A percentile compares a stretch with the other conserved stretches of the same genome.
Conservation (phyloP, 352 stramenopile genomes). For the Blastocystis sp. region DNA sequence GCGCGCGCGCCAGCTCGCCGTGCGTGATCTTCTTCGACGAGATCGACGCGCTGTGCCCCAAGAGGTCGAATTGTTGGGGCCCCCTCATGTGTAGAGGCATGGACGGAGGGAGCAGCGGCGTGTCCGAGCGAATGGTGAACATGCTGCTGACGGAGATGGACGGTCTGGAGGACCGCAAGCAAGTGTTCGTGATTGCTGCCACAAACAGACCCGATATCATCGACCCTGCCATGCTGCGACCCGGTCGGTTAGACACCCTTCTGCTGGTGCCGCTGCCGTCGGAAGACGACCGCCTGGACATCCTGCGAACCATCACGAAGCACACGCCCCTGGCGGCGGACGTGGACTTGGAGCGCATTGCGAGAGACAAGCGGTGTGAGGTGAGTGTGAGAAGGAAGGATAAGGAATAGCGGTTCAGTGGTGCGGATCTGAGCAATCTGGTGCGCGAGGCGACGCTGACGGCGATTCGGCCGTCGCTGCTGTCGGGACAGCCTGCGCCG, state of each 20-base stretch:
- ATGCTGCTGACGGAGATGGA: constrained; percentile 98
- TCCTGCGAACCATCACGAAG: constrained; percentile 84
- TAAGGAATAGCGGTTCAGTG: constrained; percentile 83
- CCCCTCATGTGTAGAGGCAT: constrained; percentile 19
- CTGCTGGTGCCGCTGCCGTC: constrained; percentile 93
- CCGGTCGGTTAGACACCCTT: constrained; percentile 94
- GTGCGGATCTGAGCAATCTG: constrained; percentile 91
- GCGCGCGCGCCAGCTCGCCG: constrained; percentile 89
- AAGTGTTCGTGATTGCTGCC: constrained; percentile 91
- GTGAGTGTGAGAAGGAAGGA: constrained; percentile 25
- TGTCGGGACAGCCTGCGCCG: constrained; percentile 40
- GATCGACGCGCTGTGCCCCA: constrained; percentile 91
- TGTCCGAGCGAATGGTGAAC: constrained; percentile 86
- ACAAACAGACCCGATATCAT: constrained; percentile 96
- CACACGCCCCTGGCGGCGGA: constrained; percentile 77
- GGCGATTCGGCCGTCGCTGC: constrained; percentile 77
- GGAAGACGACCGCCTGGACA: constrained; percentile 80
- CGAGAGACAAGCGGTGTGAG: constrained; percentile 80
- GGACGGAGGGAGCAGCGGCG: constrained; percentile 72
- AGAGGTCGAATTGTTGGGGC: constrained; percentile 70
- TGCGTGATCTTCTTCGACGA: constrained; percentile 99
- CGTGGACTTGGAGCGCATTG: constrained; percentile 86
- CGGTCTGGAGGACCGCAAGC: constrained; percentile 88
- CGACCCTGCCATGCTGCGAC: constrained; percentile 95
- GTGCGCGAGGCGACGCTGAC: constrained; percentile 91